Percentiles rank a stretch among this genome's conserved stretches.
Conservation (phyloP, 1,284 basidiomycete genomes). For the Vanrija sp. region DNA sequence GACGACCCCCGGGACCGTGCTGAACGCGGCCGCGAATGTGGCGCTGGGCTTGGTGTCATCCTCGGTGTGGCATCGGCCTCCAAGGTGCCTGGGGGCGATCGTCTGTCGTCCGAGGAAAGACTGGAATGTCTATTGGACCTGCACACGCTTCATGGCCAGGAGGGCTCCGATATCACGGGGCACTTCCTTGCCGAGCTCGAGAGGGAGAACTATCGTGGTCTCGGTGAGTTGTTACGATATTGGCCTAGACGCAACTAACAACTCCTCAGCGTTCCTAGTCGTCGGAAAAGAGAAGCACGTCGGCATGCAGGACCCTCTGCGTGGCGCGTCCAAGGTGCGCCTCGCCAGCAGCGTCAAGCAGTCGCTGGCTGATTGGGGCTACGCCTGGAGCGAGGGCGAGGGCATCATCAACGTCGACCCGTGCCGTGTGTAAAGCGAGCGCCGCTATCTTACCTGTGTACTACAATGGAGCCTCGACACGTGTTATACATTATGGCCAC, state of each 20-base stretch:
- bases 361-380: constrained; percentile 87
- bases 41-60: constrained; percentile 74
- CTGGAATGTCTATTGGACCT: constrained; percentile 76
- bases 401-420: constrained; percentile 82
- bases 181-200: constrained; percentile 87
- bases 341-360: constrained; percentile 79
- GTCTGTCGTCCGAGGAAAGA: constrained; percentile 70
- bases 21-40: constrained; percentile 70
- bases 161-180: constrained; percentile 86
- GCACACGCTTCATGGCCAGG: constrained; percentile 83
- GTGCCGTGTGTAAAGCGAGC: constrained; percentile 19
- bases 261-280: constrained; percentile 68
- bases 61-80: constrained; percentile 71
- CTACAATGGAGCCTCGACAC: too few species aligned
- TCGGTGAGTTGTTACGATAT: constrained; percentile 56
- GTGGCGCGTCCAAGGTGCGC: constrained; percentile 75
- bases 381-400: constrained; percentile 90
- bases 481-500: too few species aligned
- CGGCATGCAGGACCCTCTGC: constrained; percentile 72
- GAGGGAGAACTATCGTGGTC: constrained; percentile 74
- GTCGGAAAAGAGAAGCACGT: constrained; percentile 96
- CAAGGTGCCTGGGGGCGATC: constrained; percentile 53
- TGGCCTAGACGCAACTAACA: too few species aligned
- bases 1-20: constrained; percentile 77
- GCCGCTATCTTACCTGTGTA: neutral